Percentiles rank a stretch among this genome's conserved stretches.
These are phyloP conservation scores for Porodaedalea pini DNA, from an alignment of 1,284 basidiomycete species.

Conservation along the genomic window DNA sequence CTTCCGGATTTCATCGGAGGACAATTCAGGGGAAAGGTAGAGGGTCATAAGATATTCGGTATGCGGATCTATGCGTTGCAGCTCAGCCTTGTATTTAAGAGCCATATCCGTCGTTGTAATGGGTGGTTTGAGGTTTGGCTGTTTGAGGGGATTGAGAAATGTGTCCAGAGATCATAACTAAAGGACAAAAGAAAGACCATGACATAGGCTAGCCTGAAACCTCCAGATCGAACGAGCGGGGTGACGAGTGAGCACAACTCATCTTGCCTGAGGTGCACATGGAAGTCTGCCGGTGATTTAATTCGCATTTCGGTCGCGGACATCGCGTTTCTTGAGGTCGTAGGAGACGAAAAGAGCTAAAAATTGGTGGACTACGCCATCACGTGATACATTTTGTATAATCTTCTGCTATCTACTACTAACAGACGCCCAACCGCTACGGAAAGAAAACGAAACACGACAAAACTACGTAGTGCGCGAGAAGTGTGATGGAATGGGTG, in stretches of 20 bases:
- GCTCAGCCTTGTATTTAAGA: conserved; percentile 72
- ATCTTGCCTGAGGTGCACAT: conserved; percentile 95
- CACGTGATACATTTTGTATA: not conserved
- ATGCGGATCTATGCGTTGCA: conserved; percentile 73
- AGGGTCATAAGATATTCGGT: conserved; percentile 94
- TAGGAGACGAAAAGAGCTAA: not conserved
- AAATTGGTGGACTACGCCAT: not conserved
- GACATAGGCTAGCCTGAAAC: conserved; percentile 91
- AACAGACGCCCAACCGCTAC: no score
- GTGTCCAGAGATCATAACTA: conserved; percentile 17
- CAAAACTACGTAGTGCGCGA: no score
- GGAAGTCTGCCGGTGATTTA: conserved; percentile 85
- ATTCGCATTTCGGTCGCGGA: conserved; percentile 45
- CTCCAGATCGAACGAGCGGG: conserved; percentile 88
- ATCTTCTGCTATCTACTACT: not conserved
- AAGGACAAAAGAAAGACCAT: conserved; percentile 62
- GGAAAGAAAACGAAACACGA: no score
- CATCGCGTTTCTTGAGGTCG: conserved; percentile 12
- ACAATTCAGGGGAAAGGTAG: conserved; percentile 89
- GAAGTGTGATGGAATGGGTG: no score
- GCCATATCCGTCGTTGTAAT: conserved; percentile 85
- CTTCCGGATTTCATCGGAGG: conserved; percentile 87
- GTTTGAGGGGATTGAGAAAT: conserved; percentile 18
- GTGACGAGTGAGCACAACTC: conserved; percentile 80
- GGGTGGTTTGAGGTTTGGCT: conserved; percentile 96